phyloP scores from a whole-genome alignment of 768 basidiomycete genomes.

The Nidularia sp. region DNA sequence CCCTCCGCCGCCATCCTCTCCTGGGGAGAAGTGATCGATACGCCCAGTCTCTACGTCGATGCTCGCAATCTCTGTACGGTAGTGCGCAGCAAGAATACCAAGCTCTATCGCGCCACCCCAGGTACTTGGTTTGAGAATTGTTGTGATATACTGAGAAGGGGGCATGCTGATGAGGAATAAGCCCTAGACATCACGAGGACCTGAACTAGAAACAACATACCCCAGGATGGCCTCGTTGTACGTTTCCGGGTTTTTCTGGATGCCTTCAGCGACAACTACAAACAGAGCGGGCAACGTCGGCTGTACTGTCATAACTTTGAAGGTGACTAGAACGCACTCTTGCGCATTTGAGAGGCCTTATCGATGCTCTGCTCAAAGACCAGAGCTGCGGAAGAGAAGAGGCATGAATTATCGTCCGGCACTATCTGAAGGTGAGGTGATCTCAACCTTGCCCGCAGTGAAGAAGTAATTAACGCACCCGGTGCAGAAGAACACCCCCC shows the following conservation, averaged over 20 bases:
- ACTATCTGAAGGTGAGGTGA: conserved; percentile 49
- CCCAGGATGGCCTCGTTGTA: conserved; percentile 88
- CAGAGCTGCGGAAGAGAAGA: conserved; percentile 84
- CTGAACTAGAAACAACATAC: conserved; percentile 31
- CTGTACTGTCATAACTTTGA: too few species aligned
- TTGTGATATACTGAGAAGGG: conserved; percentile 68
- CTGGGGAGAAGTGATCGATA: conserved; percentile 74
- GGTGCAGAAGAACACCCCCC: conserved; percentile 68
- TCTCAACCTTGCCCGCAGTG: background rate
- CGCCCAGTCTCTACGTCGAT: conserved; percentile 92
- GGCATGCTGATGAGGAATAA: conserved; percentile 31
- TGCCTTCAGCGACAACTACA: conserved; percentile 81
- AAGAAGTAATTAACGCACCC: conserved; percentile 35
- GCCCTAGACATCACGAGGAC: background rate
- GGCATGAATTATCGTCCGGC: conserved; percentile 96
- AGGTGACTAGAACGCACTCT: conserved; percentile 43
- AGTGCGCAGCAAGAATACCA: conserved; percentile 78
- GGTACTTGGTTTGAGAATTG: conserved; percentile 72
- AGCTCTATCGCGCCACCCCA: conserved; percentile 99
- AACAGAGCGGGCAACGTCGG: too few species aligned
- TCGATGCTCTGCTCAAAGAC: conserved; percentile 80
- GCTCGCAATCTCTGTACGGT: conserved; percentile 80
- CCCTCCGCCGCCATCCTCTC: conserved; percentile 27
- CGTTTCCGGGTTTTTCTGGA: conserved; percentile 61
- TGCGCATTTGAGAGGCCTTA: conserved; percentile 67